A percentile compares a stretch with the other conserved stretches of the same genome.
Conservation (phyloP, 345 rosid genomes). For the Excoecaria cochinchinensis region DNA sequence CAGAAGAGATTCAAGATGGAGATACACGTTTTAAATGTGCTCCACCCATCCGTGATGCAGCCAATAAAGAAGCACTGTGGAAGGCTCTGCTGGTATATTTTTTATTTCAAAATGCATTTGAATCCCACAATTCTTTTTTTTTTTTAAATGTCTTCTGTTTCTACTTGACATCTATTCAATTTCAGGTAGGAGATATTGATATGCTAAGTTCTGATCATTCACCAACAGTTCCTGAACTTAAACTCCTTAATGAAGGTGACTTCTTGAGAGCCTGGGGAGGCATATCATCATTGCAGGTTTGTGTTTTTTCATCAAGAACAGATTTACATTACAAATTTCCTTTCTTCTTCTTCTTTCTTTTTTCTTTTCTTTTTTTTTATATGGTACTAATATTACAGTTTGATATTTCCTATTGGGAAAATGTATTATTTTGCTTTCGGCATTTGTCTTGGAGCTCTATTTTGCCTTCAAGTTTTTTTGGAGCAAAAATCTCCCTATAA, state of each 20-base stretch:
- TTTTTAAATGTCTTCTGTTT: conserved; percentile 12
- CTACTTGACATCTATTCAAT: conserved; percentile 14
- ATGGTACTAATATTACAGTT: too few relatives aligned
- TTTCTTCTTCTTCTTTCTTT: too few relatives aligned
- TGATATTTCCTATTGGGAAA: too few relatives aligned
- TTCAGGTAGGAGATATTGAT: conserved; percentile 85
- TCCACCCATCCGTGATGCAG: conserved; percentile 80
- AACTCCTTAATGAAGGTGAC: conserved; percentile 68
- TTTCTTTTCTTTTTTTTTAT: too few relatives aligned
- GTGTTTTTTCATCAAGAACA: conserved; percentile 3
- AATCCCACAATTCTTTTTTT: not conserved
- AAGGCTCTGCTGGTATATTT: conserved; percentile 72
- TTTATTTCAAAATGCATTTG: conserved; percentile 11
- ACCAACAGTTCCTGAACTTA: conserved; percentile 79
- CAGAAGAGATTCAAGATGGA: conserved; percentile 86
- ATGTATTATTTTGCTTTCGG: too few relatives aligned
- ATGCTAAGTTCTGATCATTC: conserved; percentile 97
- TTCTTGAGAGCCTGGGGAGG: conserved; percentile 99
- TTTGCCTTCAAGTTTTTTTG: too few relatives aligned
- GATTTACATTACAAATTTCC: not conserved
- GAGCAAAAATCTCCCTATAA: too few relatives aligned
- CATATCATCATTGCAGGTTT: conserved; percentile 91
- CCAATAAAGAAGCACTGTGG: conserved; percentile 83
- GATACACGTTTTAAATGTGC: conserved; percentile 97
- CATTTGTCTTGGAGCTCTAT: too few relatives aligned